Evolutionary conservation across 139 green algal genomes (phyloP).

Genomic region (Tetraselmis chui): DNA sequence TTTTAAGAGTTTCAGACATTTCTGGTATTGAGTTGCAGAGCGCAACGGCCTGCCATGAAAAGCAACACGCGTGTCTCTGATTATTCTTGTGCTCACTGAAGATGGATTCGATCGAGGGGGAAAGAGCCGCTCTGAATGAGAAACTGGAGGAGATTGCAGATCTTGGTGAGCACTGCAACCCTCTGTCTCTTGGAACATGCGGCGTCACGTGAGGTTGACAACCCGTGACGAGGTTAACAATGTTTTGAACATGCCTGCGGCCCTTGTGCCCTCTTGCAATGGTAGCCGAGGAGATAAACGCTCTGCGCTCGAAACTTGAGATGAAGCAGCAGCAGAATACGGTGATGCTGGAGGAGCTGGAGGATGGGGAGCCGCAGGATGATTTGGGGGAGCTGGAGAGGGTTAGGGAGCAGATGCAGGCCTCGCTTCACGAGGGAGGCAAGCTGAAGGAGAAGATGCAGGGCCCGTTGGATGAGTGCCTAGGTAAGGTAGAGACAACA

Average conservation of each 20-base stretch:
- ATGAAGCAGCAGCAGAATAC: background rate
- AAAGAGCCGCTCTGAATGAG: background rate
- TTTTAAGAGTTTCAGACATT: too few species aligned
- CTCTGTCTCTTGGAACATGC: too few species aligned
- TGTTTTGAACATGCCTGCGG: too few species aligned
- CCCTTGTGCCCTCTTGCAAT: too few species aligned
- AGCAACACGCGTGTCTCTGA: too few species aligned
- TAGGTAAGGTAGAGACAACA: background rate
- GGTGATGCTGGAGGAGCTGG: background rate
- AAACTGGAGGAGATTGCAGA: background rate
- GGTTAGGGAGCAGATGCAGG: background rate
- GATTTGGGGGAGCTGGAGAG: background rate
- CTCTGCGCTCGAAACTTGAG: background rate
- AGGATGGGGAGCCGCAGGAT: background rate
- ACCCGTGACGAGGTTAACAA: too few species aligned
- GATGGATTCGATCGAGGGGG: background rate
- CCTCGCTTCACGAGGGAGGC: background rate
- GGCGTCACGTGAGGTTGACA: too few species aligned
- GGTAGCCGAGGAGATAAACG: background rate
- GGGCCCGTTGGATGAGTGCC: background rate
- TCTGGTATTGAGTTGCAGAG: too few species aligned
- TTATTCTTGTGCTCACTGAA: background rate
- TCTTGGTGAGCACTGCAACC: background rate
- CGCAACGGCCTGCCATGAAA: too few species aligned
- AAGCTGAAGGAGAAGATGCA: slow-evolving; percentile 5